A percentile compares a stretch with the other conserved stretches of the same genome.
Evolutionary conservation across 805 yeast genomes (phyloP).

Genomic region (Hanseniaspora vineae): DNA sequence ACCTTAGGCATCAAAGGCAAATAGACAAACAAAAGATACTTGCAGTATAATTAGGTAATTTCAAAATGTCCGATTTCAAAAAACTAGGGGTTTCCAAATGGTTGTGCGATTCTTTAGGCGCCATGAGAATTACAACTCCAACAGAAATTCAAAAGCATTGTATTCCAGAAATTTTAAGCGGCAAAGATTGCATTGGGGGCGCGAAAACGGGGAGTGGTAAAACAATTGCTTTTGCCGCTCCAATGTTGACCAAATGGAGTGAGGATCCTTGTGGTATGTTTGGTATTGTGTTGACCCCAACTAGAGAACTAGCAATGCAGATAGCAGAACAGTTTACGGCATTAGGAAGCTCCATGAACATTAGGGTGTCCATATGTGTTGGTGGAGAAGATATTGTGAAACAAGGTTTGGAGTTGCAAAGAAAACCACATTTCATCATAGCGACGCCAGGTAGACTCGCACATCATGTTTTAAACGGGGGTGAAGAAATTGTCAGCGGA

Average conservation of each 20-base stretch:
- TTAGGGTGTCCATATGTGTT: conserved; percentile 69
- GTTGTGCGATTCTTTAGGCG: conserved; percentile 65
- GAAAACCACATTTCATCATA: conserved; percentile 82
- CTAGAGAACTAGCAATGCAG: conserved; percentile 87
- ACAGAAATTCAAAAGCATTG: conserved; percentile 80
- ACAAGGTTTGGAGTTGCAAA: conserved; percentile 71
- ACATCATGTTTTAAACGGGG: conserved; percentile 76
- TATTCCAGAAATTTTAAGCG: conserved; percentile 73
- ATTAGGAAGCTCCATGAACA: conserved; percentile 77
- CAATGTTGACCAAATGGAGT: conserved; percentile 90
- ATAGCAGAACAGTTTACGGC: conserved; percentile 96
- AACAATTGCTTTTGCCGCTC: conserved; percentile 95
- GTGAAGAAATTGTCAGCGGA: conserved; percentile 77
- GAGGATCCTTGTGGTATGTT: conserved; percentile 88
- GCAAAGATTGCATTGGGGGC: conserved; percentile 88
- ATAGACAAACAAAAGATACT: no score
- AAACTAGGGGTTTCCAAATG: conserved; percentile 72
- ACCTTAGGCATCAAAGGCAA: no score
- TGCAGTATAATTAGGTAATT: background rate
- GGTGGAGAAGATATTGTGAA: conserved; percentile 94
- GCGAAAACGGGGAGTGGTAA: conserved; percentile 98
- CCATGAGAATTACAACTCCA: conserved; percentile 76
- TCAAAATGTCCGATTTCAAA: conserved; percentile 26
- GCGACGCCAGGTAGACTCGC: conserved; percentile 98
- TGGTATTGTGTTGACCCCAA: conserved; percentile 83